Evolutionary conservation across 2,329 filamentous ascomycete species (phyloP), one percentile per base, ranked within the genome.

Genomic region (Fusarium algeriense): DNA sequence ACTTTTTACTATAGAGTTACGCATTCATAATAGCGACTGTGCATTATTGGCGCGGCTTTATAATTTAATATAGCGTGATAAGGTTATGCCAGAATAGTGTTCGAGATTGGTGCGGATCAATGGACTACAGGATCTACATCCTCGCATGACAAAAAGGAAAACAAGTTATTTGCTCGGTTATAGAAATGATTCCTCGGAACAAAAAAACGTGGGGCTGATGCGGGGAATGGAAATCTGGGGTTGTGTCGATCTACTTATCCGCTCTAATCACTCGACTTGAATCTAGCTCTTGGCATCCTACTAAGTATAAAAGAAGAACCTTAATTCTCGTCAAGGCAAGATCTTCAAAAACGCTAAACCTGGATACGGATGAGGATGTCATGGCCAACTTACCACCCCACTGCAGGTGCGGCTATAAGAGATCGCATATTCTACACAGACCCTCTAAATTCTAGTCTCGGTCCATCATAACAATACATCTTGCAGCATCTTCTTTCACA

Each of bases 401-500:
- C 2, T 6, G 8, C 6, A 50, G 20, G 4, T 14, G 1, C 4
- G 23, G 6, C 20, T 37, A 37, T 26, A 50, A 50, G 20, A 35
- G 11, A n/a, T 10, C n/a, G 11, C 3, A 3, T 17, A 13, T 5
- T 17, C 5, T 17, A 2, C 19, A 30, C 17, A 30, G 8, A 30
- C 9, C 12, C 34, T 35, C 14, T 13, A n/a, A 20, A 11, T 8
- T 30, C 9, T 9, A n/a, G 14, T 46, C 10, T 3, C 4, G 14
- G 3, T 15, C 19, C 7, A 46, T 17, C 19, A 13, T 2, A 48
- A 7, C 7, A 17, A 17, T 5, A 0, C 7, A 13, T 20, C n/a
- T 8, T 12, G 0, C 3, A 1, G 11, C 5, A 12, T 49, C 20
- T 17, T 50, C 20, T 19, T 34, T 35, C 0, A 7, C 8, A 35